phyloP scores from a whole-genome alignment of 164 flowering plant species.

The Macadamia tetraphylla region DNA sequence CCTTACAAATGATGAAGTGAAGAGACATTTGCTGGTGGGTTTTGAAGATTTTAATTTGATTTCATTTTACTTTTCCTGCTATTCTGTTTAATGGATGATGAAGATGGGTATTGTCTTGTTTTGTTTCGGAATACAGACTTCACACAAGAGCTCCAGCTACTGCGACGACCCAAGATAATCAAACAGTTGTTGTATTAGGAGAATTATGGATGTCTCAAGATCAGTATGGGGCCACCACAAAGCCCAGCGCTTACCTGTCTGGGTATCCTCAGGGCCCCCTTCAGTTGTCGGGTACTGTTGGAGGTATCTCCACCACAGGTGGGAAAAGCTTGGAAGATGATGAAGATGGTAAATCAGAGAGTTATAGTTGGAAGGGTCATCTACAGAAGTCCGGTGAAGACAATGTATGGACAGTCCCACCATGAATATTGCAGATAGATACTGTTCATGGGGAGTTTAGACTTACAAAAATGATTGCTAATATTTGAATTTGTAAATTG shows the following conservation, averaged over 20 bases:
- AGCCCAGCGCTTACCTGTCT: slow-evolving; percentile 43
- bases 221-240: slow-evolving; percentile 37
- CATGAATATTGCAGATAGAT: slow-evolving; percentile 47
- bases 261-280: slow-evolving; percentile 82
- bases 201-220: slow-evolving; percentile 49
- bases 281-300: slow-evolving; percentile 34
- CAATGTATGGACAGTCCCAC: slow-evolving; percentile 36
- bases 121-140: slow-evolving; percentile 59
- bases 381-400: slow-evolving; percentile 29
- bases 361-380: slow-evolving; percentile 59
- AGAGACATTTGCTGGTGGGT: too few relatives aligned
- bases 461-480: slow-evolving; percentile 11
- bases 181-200: slow-evolving; percentile 34
- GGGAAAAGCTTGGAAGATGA: slow-evolving; percentile 61
- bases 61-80: too few relatives aligned
- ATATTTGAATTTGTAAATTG: too few relatives aligned
- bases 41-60: too few relatives aligned
- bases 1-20: too few relatives aligned
- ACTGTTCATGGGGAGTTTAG: slow-evolving; percentile 24
- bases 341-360: slow-evolving; percentile 57
- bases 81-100: too few relatives aligned
- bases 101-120: too few relatives aligned
- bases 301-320: slow-evolving; percentile 41
- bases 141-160: slow-evolving; percentile 46
- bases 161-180: slow-evolving; percentile 19